Evolutionary conservation across 495 filamentous ascomycete species (phyloP), one percentile per base, ranked within the genome.

Genomic region (Trichoderma erinaceum): DNA sequence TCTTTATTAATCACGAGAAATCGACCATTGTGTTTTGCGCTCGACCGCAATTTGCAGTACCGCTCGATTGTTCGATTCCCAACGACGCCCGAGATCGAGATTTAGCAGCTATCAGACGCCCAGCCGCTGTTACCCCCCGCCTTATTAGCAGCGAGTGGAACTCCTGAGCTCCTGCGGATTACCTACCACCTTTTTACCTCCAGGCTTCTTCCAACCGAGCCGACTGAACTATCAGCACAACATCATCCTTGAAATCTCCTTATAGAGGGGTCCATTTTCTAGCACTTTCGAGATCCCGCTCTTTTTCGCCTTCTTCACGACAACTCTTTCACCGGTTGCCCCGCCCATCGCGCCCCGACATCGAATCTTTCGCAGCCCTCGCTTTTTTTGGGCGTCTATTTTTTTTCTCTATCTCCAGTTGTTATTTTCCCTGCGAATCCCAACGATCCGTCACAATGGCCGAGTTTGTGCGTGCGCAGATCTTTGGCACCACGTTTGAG

Each of bases 401-500:
- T 21, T 50, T 18, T 27, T 18, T 63, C 68, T 48, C 70, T 65
- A 58, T 63, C 65, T 43, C 63, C 63, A 48, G 32, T 38, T 64
- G 67, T 68, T 35, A 52, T 61, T 41, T 41, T 23, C 61, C 27
- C 64, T 66, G 65, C 65, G 50, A 25, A 66, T 27, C 38, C 32
- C 44, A 66, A 67, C 67, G 65, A 73, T 64, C 69, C 68, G 56
- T 69, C 66, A 73, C 71, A 70, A 97, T 97, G 93, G 93, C 93
- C 76, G 95, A 98, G 88, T 99, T 99, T 82, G 92, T 98, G 73
- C 91, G 95, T 78, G 93, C 95, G 75, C 92, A 97, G 87, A 98
- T 99, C 78, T 99, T 99, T 76, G 96, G 95, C 78, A 98, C 96
- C 65, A 97, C 95, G 70, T 99, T 99, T 75, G 95, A 99, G 86